phyloP scores from a whole-genome alignment of 805 yeast species.

The Lachancea lanzarotensis region DNA sequence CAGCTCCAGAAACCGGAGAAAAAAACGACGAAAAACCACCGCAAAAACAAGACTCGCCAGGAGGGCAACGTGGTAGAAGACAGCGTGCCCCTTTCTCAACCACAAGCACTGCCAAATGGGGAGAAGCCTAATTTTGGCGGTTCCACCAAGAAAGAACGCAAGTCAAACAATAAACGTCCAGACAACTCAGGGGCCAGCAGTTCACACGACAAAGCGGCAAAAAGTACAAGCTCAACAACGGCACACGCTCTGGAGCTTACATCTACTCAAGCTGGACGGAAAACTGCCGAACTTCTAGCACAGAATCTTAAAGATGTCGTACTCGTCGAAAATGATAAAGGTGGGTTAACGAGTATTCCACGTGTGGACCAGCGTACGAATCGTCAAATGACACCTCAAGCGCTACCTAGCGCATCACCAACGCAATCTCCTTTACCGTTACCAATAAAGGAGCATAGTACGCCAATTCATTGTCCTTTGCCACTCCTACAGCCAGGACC shows the following conservation, averaged over 20 bases:
- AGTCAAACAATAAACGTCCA: not conserved
- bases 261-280: not conserved
- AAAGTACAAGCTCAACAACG: not conserved
- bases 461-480: slow-evolving; percentile 6
- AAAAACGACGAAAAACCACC: slow-evolving; percentile 12
- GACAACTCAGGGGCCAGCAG: not conserved
- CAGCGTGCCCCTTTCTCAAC: slow-evolving; percentile 15
- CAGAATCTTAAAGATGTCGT: slow-evolving; percentile 14
- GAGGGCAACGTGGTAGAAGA: slow-evolving; percentile 7
- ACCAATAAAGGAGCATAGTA: not conserved
- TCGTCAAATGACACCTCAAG: slow-evolving; percentile 5
- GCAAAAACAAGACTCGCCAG: slow-evolving; percentile 13
- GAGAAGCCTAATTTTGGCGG: slow-evolving; percentile 30
- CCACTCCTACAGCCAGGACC: slow-evolving; percentile 10
- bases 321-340: slow-evolving; percentile 5
- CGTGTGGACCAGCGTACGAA: not conserved
- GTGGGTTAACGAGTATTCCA: not conserved
- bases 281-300: slow-evolving; percentile 12
- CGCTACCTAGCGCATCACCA: slow-evolving; percentile 4
- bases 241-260: not conserved
- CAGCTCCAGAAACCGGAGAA: slow-evolving; percentile 13
- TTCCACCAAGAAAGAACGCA: slow-evolving; percentile 8
- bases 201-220: not conserved
- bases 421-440: slow-evolving; percentile 4
- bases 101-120: slow-evolving; percentile 29